Percentiles rank a stretch among this genome's conserved stretches.
These are phyloP conservation scores for Mycena citricolor DNA, from an alignment of 1,284 basidiomycete genomes.

Conservation along the genomic window DNA sequence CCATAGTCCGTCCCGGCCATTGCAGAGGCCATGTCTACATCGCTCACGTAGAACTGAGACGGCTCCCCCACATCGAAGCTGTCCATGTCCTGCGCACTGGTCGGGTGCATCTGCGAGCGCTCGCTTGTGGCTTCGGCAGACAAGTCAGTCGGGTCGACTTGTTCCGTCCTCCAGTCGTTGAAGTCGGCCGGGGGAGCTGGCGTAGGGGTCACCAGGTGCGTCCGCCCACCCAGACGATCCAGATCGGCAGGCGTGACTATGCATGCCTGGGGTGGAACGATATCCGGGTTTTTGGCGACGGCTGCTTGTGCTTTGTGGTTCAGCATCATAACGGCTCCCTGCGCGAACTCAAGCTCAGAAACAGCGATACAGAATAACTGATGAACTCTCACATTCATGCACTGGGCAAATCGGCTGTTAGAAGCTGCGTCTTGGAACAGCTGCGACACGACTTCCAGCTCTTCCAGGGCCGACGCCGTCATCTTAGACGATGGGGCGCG, in stretches of 20 bases:
- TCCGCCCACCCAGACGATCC: constrained; percentile 63
- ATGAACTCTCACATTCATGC: constrained; percentile 9
- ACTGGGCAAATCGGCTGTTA: constrained; percentile 43
- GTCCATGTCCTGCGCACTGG: constrained; percentile 25
- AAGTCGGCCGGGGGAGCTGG: no score
- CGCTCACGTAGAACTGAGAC: constrained; percentile 22
- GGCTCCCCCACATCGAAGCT: constrained; percentile 24
- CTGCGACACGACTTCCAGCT: constrained; percentile 50
- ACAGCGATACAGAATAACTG: background rate
- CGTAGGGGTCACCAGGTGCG: constrained; percentile 35
- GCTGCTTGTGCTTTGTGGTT: constrained; percentile 53
- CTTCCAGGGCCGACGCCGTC: constrained; percentile 52
- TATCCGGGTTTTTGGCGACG: constrained; percentile 34
- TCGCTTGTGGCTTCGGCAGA: no score
- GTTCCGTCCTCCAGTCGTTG: no score
- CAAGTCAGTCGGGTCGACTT: no score
- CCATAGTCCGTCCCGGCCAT: no score
- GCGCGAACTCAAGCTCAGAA: background rate
- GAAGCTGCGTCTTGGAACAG: constrained; percentile 54
- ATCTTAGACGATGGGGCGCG: constrained; percentile 58
- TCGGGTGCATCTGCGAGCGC: constrained; percentile 24
- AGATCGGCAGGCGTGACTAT: constrained; percentile 48
- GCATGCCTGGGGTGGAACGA: constrained; percentile 24
- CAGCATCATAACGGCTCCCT: constrained; percentile 53
- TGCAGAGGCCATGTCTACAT: no score